These are phyloP conservation scores for Stephanodiscus triporus DNA, from an alignment of 108 stramenopile genomes.

Conservation along the genomic window DNA sequence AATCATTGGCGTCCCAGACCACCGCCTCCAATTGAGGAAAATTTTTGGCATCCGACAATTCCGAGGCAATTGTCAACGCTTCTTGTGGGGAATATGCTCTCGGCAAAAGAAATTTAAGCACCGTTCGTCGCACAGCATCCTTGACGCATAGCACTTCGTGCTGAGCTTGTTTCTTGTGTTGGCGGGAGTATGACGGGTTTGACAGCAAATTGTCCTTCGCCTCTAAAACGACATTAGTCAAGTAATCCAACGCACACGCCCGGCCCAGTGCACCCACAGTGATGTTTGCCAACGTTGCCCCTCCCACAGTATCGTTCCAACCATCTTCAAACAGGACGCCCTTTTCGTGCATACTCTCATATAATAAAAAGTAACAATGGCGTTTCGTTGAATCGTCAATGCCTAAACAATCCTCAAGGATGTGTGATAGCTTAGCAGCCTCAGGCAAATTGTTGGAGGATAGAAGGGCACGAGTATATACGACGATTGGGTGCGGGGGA, in stretches of 20 bases:
- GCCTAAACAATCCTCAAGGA: constrained; percentile 34
- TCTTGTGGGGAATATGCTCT: constrained; percentile 33
- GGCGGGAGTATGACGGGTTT: not conserved
- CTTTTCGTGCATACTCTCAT: constrained; percentile 38
- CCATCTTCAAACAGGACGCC: constrained; percentile 42
- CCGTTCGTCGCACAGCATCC: constrained; percentile 42
- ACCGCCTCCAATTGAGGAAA: constrained; percentile 18
- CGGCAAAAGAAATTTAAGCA: constrained; percentile 42
- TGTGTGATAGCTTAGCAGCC: constrained; percentile 23
- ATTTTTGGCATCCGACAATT: constrained; percentile 33
- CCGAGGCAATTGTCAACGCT: constrained; percentile 31
- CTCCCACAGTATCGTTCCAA: not conserved
- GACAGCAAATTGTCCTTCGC: constrained; percentile 31
- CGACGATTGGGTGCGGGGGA: constrained; percentile 32
- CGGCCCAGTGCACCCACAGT: constrained; percentile 28
- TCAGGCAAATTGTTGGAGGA: constrained; percentile 6
- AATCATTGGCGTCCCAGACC: constrained; percentile 8
- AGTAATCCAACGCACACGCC: constrained; percentile 34
- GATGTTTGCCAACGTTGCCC: constrained; percentile 29
- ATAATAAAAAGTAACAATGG: constrained; percentile 32
- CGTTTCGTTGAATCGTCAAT: constrained; percentile 8
- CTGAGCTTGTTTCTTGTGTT: constrained; percentile 1
- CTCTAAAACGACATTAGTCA: constrained; percentile 12
- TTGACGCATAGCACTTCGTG: constrained; percentile 33
- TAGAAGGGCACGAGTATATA: constrained; percentile 29